Base-by-base conservation (phyloP, 2,329 filamentous ascomycete species). In the Apiospora sp. region DNA sequence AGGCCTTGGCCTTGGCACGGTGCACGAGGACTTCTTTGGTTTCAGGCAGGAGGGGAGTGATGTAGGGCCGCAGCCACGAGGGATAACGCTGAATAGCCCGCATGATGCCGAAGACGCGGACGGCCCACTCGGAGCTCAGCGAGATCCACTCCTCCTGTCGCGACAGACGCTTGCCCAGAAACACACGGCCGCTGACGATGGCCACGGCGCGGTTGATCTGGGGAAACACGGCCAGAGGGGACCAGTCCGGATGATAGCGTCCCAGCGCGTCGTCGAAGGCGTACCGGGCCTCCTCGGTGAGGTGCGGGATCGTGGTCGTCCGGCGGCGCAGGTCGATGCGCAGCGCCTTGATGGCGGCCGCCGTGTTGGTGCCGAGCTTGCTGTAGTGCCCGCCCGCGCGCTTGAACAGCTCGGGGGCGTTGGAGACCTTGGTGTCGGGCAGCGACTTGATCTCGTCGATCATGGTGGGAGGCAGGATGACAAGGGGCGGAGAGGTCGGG, bases 281-380 rank as follows among this genome's bases (percentile, higher is more conserved):
- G 34, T 43, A 68, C 34, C 8, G 19, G 34, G 64, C n/a, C 34
- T 68, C 64, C 41, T 68, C 64, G 14, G 16, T 41, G 19, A 68
- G 16, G 19, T 43, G 34, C 30, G 64, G 3, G 8, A 68, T 44
- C 1, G 34, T 68, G 6, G 16, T 44, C 16, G 64, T 68, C 19
- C 24, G n/a, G 44, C 64, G 27, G 14, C 34, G 6, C 34, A 68
- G 5, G 37, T 68, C 64, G 34, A 68, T 68, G 19, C 64, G 64
- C 8, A 68, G 30, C 34, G 64, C 64, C 34, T 68, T 68, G 34
- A 68, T 44, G 64, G 64, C 64, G 30, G 64, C 64, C 34, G 14
- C 27, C 5, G 64, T 19, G 64, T 68, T 68, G 0, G 92, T 93
- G 46, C 93, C 91, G 13, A 93, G 84, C 75, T 84, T 84, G 80